phyloP scores from a whole-genome alignment of 2,329 filamentous ascomycete genomes.

The Diaporthe humulicola region DNA sequence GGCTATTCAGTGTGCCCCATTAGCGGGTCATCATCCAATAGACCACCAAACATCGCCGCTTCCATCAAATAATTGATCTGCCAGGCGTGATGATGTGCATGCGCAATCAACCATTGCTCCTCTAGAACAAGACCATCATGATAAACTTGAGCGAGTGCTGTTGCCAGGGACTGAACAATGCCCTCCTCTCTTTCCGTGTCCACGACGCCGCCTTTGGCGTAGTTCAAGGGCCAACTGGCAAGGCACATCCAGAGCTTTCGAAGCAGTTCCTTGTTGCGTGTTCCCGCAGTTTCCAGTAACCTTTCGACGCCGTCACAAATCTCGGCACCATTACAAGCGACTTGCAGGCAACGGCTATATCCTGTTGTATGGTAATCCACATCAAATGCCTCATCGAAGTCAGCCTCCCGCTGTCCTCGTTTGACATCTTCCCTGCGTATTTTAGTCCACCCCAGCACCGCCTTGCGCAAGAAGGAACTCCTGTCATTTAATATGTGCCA shows the following conservation, averaged over 20 bases:
- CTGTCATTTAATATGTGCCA: conserved; percentile 30
- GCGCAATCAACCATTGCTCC: conserved; percentile 28
- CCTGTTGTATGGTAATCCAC: conserved; percentile 16
- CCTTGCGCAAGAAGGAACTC: conserved; percentile 9
- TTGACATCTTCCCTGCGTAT: background rate
- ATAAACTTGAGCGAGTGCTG: conserved; percentile 12
- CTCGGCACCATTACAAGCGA: conserved; percentile 20
- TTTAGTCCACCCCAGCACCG: conserved; percentile 19
- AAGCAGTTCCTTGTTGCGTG: background rate
- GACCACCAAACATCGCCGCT: conserved; percentile 24
- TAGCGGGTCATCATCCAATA: background rate
- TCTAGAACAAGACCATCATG: conserved; percentile 27
- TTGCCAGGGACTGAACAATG: conserved; percentile 13
- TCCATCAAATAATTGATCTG: conserved; percentile 32
- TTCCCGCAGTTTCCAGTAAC: conserved; percentile 5
- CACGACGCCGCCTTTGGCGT: conserved; percentile 13
- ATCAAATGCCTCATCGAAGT: conserved; percentile 28
- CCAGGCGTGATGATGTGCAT: conserved; percentile 28
- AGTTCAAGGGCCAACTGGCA: conserved; percentile 7
- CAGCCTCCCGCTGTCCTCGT: conserved; percentile 18
- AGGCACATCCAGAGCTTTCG: conserved; percentile 30
- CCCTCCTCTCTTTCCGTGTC: conserved; percentile 13
- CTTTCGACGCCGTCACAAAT: conserved; percentile 14
- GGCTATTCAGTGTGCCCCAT: background rate
- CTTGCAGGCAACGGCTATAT: conserved; percentile 15